phyloP scores from a whole-genome alignment of 2,329 filamentous ascomycete species.

The Sarocladium oryzae region DNA sequence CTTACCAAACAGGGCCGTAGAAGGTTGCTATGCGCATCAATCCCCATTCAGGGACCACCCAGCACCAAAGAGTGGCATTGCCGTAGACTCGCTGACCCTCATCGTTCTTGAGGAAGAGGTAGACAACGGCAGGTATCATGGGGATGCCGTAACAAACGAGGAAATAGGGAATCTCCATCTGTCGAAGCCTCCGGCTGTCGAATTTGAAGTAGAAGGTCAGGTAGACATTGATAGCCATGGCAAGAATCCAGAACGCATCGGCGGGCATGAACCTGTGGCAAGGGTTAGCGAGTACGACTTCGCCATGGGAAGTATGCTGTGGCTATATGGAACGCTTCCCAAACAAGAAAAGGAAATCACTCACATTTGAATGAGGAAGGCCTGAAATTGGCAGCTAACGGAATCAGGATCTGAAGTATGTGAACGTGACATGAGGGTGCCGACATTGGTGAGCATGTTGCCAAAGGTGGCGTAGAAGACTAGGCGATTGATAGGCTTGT shows the following conservation, averaged over 20 bases:
- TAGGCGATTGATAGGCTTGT: slow-evolving; percentile 80
- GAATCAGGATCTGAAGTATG: slow-evolving; percentile 44
- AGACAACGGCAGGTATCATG: slow-evolving; percentile 56
- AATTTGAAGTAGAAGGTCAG: slow-evolving; percentile 69
- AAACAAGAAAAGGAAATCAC: no score
- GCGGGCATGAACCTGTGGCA: slow-evolving; percentile 67
- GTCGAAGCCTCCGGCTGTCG: slow-evolving; percentile 52
- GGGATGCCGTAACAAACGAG: slow-evolving; percentile 63
- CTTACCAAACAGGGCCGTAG: slow-evolving; percentile 56
- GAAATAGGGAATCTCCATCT: slow-evolving; percentile 62
- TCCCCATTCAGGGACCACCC: slow-evolving; percentile 58
- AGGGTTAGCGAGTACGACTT: slow-evolving; percentile 64
- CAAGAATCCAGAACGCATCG: slow-evolving; percentile 65
- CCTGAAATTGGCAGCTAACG: slow-evolving; percentile 65
- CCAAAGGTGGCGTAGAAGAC: slow-evolving; percentile 80
- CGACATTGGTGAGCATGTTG: slow-evolving; percentile 72
- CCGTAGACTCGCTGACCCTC: slow-evolving; percentile 56
- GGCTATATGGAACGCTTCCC: no score
- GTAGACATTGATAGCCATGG: slow-evolving; percentile 76
- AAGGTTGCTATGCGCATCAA: slow-evolving; percentile 63
- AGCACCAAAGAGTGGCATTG: slow-evolving; percentile 71
- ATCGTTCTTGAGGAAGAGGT: slow-evolving; percentile 50
- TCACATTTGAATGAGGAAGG: slow-evolving; percentile 76
- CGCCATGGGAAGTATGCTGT: slow-evolving; percentile 64
- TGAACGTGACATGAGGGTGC: slow-evolving; percentile 63